Evolutionary conservation across 768 basidiomycete species (phyloP).

Genomic region (Clitopilus hobsonii): DNA sequence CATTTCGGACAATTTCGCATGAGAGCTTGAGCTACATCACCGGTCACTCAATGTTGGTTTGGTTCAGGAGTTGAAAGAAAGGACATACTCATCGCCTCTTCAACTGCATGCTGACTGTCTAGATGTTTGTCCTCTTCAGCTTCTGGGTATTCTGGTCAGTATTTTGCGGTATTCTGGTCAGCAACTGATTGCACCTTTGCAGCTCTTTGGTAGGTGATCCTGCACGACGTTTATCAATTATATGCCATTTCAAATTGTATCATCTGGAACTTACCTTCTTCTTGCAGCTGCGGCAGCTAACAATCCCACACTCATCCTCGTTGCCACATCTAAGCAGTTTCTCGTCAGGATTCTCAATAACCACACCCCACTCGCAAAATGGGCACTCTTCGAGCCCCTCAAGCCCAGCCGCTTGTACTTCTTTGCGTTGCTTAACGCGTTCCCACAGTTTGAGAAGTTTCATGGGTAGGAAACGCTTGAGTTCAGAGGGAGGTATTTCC

Average conservation of each 20-base stretch:
- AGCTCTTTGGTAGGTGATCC: slow-evolving; percentile 82
- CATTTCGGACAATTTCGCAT: slow-evolving; percentile 90
- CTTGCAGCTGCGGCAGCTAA: slow-evolving; percentile 80
- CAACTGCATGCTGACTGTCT: slow-evolving; percentile 72
- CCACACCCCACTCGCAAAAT: slow-evolving; percentile 81
- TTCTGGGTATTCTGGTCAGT: slow-evolving; percentile 37
- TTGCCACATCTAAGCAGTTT: slow-evolving; percentile 55
- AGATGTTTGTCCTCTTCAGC: slow-evolving; percentile 69
- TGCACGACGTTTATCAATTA: slow-evolving; percentile 14
- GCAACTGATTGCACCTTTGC: slow-evolving; percentile 49
- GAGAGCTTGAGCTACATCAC: slow-evolving; percentile 59
- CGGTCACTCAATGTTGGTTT: slow-evolving; percentile 3
- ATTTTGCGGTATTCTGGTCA: background rate
- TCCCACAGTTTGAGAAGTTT: slow-evolving; percentile 71
- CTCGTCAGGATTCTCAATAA: slow-evolving; percentile 66
- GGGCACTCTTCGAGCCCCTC: slow-evolving; percentile 88
- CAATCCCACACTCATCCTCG: slow-evolving; percentile 64
- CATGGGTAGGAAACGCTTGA: slow-evolving; percentile 58
- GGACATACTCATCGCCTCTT: slow-evolving; percentile 87
- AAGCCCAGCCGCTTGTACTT: slow-evolving; percentile 72
- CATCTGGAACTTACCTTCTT: slow-evolving; percentile 44
- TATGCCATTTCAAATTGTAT: background rate
- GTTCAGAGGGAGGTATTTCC: slow-evolving; percentile 63
- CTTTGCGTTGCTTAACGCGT: slow-evolving; percentile 71
- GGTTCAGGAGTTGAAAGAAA: background rate